Conservation (phyloP, 2,329 filamentous ascomycete species). For the Colletotrichum spinosum region DNA sequence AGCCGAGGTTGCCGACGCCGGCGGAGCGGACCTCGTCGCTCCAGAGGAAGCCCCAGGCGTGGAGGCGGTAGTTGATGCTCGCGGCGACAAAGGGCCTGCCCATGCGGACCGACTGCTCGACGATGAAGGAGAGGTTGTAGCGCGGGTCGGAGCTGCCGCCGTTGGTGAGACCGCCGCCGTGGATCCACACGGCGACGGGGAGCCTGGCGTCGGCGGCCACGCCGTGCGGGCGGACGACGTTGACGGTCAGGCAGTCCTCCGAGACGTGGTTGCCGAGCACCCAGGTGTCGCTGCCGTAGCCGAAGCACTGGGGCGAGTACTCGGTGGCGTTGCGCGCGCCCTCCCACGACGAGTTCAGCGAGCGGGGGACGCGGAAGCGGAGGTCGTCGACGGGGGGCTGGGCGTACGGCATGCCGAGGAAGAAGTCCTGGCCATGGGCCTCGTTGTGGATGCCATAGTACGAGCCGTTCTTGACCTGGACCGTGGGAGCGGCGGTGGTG, state of each 20-base stretch:
- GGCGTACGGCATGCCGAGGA: slow-evolving; percentile 68
- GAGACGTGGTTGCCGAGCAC: slow-evolving; percentile 41
- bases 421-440: slow-evolving; percentile 60
- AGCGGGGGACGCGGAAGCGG: slow-evolving; percentile 63
- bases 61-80: slow-evolving; percentile 63
- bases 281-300: slow-evolving; percentile 56
- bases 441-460: slow-evolving; percentile 55
- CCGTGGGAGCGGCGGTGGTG: slow-evolving; percentile 23
- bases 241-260: slow-evolving; percentile 47
- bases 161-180: slow-evolving; percentile 51
- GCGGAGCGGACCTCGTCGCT: slow-evolving; percentile 54
- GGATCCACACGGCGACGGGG: slow-evolving; percentile 71
- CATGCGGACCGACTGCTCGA: slow-evolving; percentile 59
- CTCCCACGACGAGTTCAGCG: slow-evolving; percentile 59
- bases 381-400: slow-evolving; percentile 62
- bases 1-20: slow-evolving; percentile 62
- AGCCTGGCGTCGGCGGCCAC: slow-evolving; percentile 53
- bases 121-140: slow-evolving; percentile 72
- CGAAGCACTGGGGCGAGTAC: slow-evolving; percentile 61
- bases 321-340: slow-evolving; percentile 55
- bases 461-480: slow-evolving; percentile 40
- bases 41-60: slow-evolving; percentile 64
- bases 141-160: slow-evolving; percentile 53
- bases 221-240: slow-evolving; percentile 43
- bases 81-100: slow-evolving; percentile 62